Conservation (phyloP, 805 yeast species). For the Metschnikowia noctiluminum region DNA sequence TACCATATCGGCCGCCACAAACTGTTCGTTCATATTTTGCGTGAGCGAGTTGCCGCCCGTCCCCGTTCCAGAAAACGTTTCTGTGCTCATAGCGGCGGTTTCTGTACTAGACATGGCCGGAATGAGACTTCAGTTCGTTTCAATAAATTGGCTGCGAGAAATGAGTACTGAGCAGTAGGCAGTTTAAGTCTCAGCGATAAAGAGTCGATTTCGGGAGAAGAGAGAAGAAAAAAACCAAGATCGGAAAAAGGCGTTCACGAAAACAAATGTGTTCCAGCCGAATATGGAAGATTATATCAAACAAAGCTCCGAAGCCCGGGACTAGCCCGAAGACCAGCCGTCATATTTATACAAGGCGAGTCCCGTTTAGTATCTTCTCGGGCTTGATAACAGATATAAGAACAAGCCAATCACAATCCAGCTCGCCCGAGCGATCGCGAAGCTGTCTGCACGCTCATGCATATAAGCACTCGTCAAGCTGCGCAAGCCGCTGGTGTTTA, state of each 20-base stretch:
- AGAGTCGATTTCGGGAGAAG: background rate
- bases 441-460: background rate
- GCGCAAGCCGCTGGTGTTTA: background rate
- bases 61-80: constrained; percentile 8
- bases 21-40: constrained; percentile 67
- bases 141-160: background rate
- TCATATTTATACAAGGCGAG: background rate
- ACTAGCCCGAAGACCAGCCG: background rate
- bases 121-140: background rate
- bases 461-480: background rate
- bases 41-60: constrained; percentile 79
- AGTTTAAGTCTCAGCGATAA: background rate
- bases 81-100: constrained; percentile 5
- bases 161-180: background rate
- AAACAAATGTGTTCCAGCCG: background rate
- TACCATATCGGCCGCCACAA: constrained; percentile 73
- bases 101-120: constrained; percentile 8
- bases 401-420: constrained; percentile 8
- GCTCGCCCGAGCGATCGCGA: background rate
- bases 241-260: background rate
- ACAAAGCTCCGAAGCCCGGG: background rate
- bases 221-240: background rate
- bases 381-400: constrained; percentile 3
- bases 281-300: background rate
- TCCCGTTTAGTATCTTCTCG: no score